Evolutionary conservation across 805 yeast genomes (phyloP), one percentile per base, ranked within the genome.

Genomic region (Lipomyces kockii): DNA sequence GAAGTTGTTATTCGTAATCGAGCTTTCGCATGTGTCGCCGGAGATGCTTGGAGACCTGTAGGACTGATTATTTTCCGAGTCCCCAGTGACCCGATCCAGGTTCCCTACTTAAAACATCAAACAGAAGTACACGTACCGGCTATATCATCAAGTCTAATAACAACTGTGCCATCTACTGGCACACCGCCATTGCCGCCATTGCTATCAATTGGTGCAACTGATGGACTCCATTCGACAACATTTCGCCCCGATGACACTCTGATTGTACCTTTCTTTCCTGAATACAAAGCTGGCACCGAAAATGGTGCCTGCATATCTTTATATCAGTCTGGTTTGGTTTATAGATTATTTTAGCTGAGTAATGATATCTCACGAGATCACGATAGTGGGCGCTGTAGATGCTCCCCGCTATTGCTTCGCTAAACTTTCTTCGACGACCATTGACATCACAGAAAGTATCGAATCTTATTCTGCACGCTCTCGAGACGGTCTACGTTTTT

Each of bases 21-120:
- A 37, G 74, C 66, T 61, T 72, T 72, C 20, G 76, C 74, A 17
- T 76, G 76, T 5, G 78, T 76, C 4, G 78, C 78, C 49, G 78
- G 79, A 32, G 79, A 72, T 7, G 79, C 79, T 68, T 76, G 76
- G 74, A 76, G 66, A 37, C 71, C 71, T 68, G 56, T n/a, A 12
- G 3, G 8, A 29, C 62, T 14, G n/a, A 14, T 46, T 22, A 46
- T 6, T n/a, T 20, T 22, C 14, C n/a, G 51, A 20, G 52, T 43
- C 27, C 52, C 35, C 35, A 34, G 20, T 29, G 34, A 39, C 20
- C 17, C 22, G 37, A 25, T 22, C 12, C 34, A 11, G 32, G n/a
- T 58, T 58, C 27, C 3, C 27, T 4, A 43, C 12, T 27, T 14
- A 39, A 20, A 4, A 20, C 3, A 20, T 20, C 37, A 35, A 46